Conservation (phyloP, 202 grass and related monocot genomes). For the Bolboschoenoplectus hybrid region DNA sequence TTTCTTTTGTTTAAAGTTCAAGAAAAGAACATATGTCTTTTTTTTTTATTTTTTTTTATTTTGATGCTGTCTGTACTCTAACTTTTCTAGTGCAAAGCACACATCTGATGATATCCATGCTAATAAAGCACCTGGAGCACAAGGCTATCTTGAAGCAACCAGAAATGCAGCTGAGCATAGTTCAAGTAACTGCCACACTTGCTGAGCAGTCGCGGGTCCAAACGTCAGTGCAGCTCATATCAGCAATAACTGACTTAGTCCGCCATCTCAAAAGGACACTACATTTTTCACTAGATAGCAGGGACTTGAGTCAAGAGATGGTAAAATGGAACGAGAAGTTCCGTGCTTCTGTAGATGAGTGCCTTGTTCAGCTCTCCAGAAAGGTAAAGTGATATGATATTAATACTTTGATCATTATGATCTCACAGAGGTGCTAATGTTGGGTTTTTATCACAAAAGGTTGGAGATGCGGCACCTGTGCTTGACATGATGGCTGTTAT, state of each 20-base stretch:
- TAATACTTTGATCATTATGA: conserved; percentile 42
- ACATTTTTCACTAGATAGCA: conserved; percentile 79
- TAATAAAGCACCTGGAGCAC: conserved; percentile 98
- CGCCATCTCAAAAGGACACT: conserved; percentile 91
- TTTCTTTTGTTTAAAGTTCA: conserved; percentile 8
- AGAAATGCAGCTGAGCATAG: conserved; percentile 83
- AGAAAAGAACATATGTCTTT: neutral
- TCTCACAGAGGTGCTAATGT: conserved; percentile 37
- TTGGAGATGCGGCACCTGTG: conserved; percentile 95
- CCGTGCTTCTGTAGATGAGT: conserved; percentile 73
- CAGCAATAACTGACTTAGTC: conserved; percentile 96
- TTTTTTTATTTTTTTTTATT: conserved; percentile 1
- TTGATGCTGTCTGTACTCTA: conserved; percentile 19
- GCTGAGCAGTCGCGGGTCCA: conserved; percentile 74
- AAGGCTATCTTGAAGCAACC: conserved; percentile 84
- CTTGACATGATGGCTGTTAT: conserved; percentile 99
- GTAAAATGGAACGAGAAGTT: conserved; percentile 80
- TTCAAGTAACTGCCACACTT: conserved; percentile 77
- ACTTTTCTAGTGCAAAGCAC: conserved; percentile 69
- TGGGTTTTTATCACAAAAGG: conserved; percentile 51
- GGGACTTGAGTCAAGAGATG: conserved; percentile 56
- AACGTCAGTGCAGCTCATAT: conserved; percentile 79
- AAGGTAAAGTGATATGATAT: conserved; percentile 61
- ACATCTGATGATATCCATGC: conserved; percentile 77
- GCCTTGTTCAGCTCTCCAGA: conserved; percentile 83